Conservation (phyloP, 805 yeast species). For the Lipomyces lipofer region DNA sequence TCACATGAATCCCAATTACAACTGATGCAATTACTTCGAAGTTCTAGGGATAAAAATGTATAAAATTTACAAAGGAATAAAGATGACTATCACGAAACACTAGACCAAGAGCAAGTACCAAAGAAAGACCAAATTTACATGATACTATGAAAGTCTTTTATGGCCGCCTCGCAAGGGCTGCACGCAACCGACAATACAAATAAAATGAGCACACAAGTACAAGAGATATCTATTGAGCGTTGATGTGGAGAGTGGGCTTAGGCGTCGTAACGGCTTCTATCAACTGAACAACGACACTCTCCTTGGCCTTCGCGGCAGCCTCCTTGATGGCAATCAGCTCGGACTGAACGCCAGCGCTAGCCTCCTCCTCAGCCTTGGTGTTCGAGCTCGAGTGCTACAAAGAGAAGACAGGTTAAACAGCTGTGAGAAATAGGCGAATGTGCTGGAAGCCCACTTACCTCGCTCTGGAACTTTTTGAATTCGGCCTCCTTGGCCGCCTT, state of each 20-base stretch:
- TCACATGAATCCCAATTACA: no score
- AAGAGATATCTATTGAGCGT: constrained; percentile 48
- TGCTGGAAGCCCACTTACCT: constrained; percentile 39
- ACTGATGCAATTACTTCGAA: no score
- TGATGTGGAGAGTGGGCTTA: constrained; percentile 77
- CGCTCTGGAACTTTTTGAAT: constrained; percentile 67
- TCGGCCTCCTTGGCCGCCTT: constrained; percentile 81
- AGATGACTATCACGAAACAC: no score
- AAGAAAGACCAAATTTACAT: not conserved
- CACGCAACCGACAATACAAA: no score
- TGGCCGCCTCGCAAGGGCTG: no score
- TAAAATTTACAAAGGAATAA: not conserved
- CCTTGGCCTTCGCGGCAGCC: constrained; percentile 62
- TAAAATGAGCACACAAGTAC: not conserved
- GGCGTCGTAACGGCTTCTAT: constrained; percentile 79
- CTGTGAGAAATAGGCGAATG: no score
- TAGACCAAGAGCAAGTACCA: not conserved
- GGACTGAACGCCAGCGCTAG: constrained; percentile 67
- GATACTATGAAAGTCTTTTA: no score
- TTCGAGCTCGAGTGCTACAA: constrained; percentile 66
- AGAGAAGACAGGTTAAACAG: not conserved
- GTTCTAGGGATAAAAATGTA: not conserved
- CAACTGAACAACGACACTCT: constrained; percentile 68
- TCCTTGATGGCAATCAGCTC: constrained; percentile 71
- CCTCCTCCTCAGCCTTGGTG: constrained; percentile 73